A percentile compares a stretch with the other conserved stretches of the same genome.
Evolutionary conservation across 495 filamentous ascomycete species (phyloP).

Genomic region (Friedmanniomyces simplex): DNA sequence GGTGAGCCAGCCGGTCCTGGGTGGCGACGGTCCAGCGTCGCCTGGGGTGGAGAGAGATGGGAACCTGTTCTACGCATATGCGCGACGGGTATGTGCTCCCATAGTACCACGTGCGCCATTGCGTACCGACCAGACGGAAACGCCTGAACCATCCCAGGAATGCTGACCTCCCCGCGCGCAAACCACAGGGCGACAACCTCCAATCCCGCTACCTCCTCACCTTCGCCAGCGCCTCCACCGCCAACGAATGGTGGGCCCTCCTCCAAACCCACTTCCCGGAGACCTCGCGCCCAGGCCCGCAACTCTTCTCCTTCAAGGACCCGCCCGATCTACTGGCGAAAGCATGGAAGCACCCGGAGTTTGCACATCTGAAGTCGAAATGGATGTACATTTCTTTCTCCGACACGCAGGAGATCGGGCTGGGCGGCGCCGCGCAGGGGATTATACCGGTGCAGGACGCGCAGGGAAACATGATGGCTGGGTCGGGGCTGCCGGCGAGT

Average conservation of each 20-base stretch:
- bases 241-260: constrained; percentile 19
- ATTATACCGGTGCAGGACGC: constrained; percentile 17
- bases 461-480: constrained; percentile 13
- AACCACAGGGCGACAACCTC: constrained; percentile 9
- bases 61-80: constrained; percentile 20
- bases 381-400: constrained; percentile 20
- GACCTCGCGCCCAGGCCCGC: constrained; percentile 8
- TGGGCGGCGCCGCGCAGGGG: constrained; percentile 16
- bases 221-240: constrained; percentile 19
- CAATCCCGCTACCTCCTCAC: constrained; percentile 19
- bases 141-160: not conserved
- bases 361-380: constrained; percentile 17
- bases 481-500: not conserved
- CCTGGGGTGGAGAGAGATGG: not conserved
- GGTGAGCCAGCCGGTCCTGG: not conserved
- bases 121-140: not conserved
- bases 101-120: not conserved
- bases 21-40: not conserved
- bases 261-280: constrained; percentile 13
- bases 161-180: not conserved
- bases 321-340: constrained; percentile 8
- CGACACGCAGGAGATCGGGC: constrained; percentile 4
- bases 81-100: constrained; percentile 8
- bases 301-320: constrained; percentile 18
- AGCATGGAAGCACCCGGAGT: constrained; percentile 13